Conservation (phyloP, 768 basidiomycete species). For the Leccinum barrowsii region DNA sequence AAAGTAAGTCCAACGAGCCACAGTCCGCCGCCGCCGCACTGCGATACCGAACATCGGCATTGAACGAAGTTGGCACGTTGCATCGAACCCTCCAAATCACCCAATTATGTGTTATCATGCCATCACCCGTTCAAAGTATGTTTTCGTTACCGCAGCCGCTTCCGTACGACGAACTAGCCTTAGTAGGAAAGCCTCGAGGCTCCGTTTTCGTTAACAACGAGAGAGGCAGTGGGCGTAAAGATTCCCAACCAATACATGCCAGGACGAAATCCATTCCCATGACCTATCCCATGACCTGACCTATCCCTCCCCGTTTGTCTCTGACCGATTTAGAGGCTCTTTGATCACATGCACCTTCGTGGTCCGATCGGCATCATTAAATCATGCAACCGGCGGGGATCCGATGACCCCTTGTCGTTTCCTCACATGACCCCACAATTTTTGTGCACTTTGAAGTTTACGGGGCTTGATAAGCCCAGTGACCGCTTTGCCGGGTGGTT, state of each 20-base stretch:
- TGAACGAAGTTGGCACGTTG: neutral
- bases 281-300: no score
- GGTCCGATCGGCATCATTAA: neutral
- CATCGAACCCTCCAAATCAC: neutral
- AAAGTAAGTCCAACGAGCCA: neutral
- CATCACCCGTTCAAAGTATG: neutral
- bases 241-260: neutral
- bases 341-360: neutral
- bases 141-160: neutral
- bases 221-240: neutral
- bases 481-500: neutral
- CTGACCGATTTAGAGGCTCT: neutral
- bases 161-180: no score
- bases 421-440: neutral
- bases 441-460: neutral
- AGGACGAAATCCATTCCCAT: neutral
- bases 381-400: neutral
- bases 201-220: neutral
- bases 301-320: neutral
- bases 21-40: neutral
- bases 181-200: neutral
- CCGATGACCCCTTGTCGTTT: neutral
- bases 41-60: neutral
- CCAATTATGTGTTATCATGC: neutral
- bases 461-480: constrained; percentile 4